These are phyloP conservation scores for Penicillium flavigenum DNA, from an alignment of 495 filamentous ascomycete genomes.

Conservation along the genomic window DNA sequence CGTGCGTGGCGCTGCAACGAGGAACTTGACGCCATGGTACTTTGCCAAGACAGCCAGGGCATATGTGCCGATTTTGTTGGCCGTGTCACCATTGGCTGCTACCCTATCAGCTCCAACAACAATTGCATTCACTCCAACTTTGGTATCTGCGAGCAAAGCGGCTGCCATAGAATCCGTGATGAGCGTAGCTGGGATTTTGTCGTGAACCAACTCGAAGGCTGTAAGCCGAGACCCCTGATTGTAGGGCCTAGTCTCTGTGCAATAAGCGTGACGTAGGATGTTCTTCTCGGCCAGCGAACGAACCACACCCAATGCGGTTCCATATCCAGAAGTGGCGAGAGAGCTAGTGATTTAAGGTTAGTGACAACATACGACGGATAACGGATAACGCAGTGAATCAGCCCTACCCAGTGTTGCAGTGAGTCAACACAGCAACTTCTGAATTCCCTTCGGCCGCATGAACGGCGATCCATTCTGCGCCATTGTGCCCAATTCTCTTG, in stretches of 20 bases:
- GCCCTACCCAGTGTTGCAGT: slow-evolving; percentile 91
- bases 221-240: slow-evolving; percentile 96
- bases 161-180: slow-evolving; percentile 97
- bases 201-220: slow-evolving; percentile 92
- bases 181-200: slow-evolving; percentile 86
- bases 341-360: slow-evolving; percentile 53
- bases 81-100: slow-evolving; percentile 93
- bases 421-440: slow-evolving; percentile 76
- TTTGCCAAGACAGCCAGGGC: slow-evolving; percentile 79
- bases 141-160: slow-evolving; percentile 66
- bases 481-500: slow-evolving; percentile 74
- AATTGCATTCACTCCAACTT: slow-evolving; percentile 70
- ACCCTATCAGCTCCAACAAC: slow-evolving; percentile 95
- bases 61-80: slow-evolving; percentile 99
- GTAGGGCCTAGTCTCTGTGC: slow-evolving; percentile 95
- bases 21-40: slow-evolving; percentile 86
- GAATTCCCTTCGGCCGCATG: slow-evolving; percentile 39
- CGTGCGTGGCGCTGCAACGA: slow-evolving; percentile 92
- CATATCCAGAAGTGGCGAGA: slow-evolving; percentile 93
- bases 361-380: slow-evolving; percentile 7
- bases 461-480: slow-evolving; percentile 75
- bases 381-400: slow-evolving; percentile 6
- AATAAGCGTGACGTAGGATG: slow-evolving; percentile 76
- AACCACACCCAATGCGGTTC: slow-evolving; percentile 91
- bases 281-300: slow-evolving; percentile 69